Base-by-base conservation (phyloP, 768 basidiomycete genomes). In the Udeniomyces megalosporus region DNA sequence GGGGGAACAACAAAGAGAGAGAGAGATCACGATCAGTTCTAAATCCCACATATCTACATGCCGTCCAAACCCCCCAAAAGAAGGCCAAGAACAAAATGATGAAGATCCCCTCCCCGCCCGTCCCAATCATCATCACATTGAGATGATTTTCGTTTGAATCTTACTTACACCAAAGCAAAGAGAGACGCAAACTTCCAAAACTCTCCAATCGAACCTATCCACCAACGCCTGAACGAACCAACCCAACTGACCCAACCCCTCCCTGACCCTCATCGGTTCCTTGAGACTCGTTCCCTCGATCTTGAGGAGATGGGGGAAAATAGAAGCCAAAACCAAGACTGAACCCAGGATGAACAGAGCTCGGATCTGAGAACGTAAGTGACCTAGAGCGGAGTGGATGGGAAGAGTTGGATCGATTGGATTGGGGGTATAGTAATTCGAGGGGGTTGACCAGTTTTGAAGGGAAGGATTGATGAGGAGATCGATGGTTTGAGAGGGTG, bases 401-500 rank as follows among this genome's bases (percentile, higher is more conserved):
- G 55, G n/a, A n/a, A 1, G 55, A 42, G 26, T 22, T 20, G 20
- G 55, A 44, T 12, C 42, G 4, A 5, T 24, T 51, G 57, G 34
- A 58, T 34, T 63, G 52, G 31, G 56, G 55, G 17, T 53, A 51
- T 12, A 15, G 22, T 48, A 48, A 46, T 50, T 49, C 58, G 49
- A 55, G 54, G 35, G 55, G 28, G 11, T 42, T 42, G 38, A 42
- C 38, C 38, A 42, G 38, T 42, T 17, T 8, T 17, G 38, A 8
- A 63, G 55, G 5, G 62, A 45, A n/a, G 62, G 56, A 15, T 63
- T 58, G 26, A 42, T 44, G 8, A 63, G 62, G 38, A 63, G 62
- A 32, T 63, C 56, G 29, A 63, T 53, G 34, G 62, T 58, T 1
- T 45, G 51, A 1, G 62, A 63, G 2, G 48, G 38, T 28, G 55